Base-by-base conservation (phyloP, 2,329 filamentous ascomycete species). In the Xylariales sp. region DNA sequence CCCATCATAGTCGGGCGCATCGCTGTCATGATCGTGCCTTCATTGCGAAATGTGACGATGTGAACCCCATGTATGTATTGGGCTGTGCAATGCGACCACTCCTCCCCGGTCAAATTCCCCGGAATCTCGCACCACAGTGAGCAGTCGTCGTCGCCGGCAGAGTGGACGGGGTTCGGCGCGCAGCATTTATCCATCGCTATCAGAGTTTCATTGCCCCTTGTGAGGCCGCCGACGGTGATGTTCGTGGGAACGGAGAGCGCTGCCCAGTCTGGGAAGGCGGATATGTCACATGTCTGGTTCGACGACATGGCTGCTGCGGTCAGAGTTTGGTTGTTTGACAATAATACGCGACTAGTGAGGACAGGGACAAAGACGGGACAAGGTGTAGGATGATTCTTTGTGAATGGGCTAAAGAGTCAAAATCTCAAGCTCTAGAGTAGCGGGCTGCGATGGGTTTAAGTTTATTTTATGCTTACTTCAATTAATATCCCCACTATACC, bases 181-280 rank as follows among this genome's bases (percentile, higher is more conserved):
- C 63, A 65, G 52, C 63, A 65, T 30, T 43, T 45, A 45, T 65
- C 55, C 63, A 65, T 65, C 5, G 63, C 63, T 28, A 52, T 12
- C 3, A 61, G 49, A n/a, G 56, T 65, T 3, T 65, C 63, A 16
- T 61, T 65, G 14, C 63, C 41, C 23, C 9, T 50, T n/a, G 14
- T 12, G 23, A 65, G 50, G 7, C 23, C 63, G 45, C 50, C 57
- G 30, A 61, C 12, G 5, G 43, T 18, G 52, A 65, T 49, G 32
- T 50, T 4, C 8, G 7, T n/a, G 12, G 63, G 57, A 16, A 61
- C 10, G 12, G 12, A 1, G n/a, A 65, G 49, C 5, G 56, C 34
- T 12, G 48, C 34, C 32, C 49, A 55, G 7, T 14, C 7, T 8
- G 63, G 56, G 50, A 50, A 46, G 3, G 3, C 9, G 28, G 32